These are phyloP conservation scores for Pleurotus giganteus DNA, from an alignment of 768 basidiomycete species.

Conservation along the genomic window DNA sequence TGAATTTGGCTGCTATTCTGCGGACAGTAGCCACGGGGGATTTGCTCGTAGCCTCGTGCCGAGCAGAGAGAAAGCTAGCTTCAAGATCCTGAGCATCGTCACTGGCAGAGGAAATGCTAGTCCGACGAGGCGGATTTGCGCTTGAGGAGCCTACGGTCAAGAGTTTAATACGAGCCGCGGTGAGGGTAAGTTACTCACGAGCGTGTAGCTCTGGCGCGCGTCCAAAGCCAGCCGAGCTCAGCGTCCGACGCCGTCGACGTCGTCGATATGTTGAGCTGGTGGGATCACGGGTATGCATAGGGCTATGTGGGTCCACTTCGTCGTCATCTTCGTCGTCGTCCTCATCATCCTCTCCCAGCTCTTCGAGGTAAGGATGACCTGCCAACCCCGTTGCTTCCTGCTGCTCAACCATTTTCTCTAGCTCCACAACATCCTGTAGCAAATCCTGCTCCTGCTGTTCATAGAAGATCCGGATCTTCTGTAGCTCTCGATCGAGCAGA, in stretches of 20 bases:
- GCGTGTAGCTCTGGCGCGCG: constrained; percentile 1
- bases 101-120: constrained; percentile 22
- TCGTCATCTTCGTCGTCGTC: constrained; percentile 52
- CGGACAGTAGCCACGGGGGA: constrained; percentile 7
- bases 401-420: constrained; percentile 54
- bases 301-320: constrained; percentile 32
- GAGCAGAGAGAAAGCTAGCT: constrained; percentile 29
- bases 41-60: constrained; percentile 5
- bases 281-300: constrained; percentile 20
- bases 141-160: constrained; percentile 1
- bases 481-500: constrained; percentile 77
- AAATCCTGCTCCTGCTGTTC: constrained; percentile 73
- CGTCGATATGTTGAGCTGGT: constrained; percentile 18
- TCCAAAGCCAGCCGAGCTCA: constrained; percentile 22
- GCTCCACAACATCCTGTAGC: constrained; percentile 50
- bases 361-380: constrained; percentile 49
- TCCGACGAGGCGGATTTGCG: constrained; percentile 11
- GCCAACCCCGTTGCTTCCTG: constrained; percentile 62
- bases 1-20: constrained; percentile 2
- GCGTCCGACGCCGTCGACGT: constrained; percentile 30
- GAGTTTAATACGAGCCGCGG: neutral
- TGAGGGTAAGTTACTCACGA: neutral
- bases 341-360: constrained; percentile 60
- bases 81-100: constrained; percentile 43
- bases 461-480: constrained; percentile 82